Evolutionary conservation across 2,329 filamentous ascomycete species (phyloP), one percentile per base, ranked within the genome.

Genomic region (Pseudofabraea citricarpa): DNA sequence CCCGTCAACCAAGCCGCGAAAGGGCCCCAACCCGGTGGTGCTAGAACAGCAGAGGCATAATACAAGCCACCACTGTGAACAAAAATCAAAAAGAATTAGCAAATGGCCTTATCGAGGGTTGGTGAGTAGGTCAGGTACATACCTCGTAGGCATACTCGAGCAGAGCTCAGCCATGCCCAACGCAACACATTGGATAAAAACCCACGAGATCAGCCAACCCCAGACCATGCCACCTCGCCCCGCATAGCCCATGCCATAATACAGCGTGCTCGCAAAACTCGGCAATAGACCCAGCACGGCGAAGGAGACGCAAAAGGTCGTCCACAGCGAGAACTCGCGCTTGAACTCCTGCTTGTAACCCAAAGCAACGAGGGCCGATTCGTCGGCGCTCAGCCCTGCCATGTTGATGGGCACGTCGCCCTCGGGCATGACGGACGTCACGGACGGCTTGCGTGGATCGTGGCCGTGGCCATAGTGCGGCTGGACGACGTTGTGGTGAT

Each of bases 181-280:
- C 7, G 84, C 83, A 44, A 87, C 77, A 60, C 77, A 81, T 57
- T 87, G 77, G 29, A 88, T 85, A 31, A 86, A 86, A 5, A 82
- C 53, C 75, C 87, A 85, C 38, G 82, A 82, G 36, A 88, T 70
- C 21, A 87, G 64, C 84, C 85, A 89, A 5, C 84, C 85, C 84
- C 84, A 88, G 2, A 81, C 81, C 81, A 87, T 85, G 19, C 81
- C 80, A 46, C 70, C 74, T 0, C 73, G 77, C 4, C 75, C 71
- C 18, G 72, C 72, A 58, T 77, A 77, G 27, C 74, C 74, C 70
- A 81, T 78, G 51, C 83, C 83, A 71, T 87, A 88, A 57, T 74
- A 83, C 50, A 89, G 64, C 0, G 84, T 88, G 50, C 75, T 81
- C 1, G 83, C 84, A 55, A 88, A 86, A 48, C 79, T 85, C 0